These are phyloP conservation scores for Astrothelium subdiscretum DNA, from an alignment of 495 filamentous ascomycete species.

Conservation along the genomic window DNA sequence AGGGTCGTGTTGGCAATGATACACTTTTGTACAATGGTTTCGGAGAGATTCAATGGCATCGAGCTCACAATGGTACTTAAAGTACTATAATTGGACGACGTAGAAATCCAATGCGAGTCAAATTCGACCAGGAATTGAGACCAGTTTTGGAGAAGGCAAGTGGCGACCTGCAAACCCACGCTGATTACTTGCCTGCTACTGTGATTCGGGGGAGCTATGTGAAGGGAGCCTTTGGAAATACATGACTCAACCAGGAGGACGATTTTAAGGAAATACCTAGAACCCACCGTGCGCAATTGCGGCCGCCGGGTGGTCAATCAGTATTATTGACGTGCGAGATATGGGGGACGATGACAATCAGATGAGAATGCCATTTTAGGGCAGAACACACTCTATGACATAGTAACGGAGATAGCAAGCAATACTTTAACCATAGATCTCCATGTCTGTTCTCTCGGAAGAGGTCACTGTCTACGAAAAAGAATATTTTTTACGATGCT, in stretches of 20 bases:
- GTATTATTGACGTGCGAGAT: too few species aligned
- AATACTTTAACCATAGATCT: too few species aligned
- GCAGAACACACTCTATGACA: too few species aligned
- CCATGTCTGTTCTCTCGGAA: too few species aligned
- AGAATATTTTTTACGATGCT: too few species aligned
- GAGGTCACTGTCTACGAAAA: too few species aligned
- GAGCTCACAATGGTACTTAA: constrained; percentile 33
- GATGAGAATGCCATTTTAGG: too few species aligned
- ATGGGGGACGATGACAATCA: too few species aligned
- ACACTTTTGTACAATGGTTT: constrained; percentile 6
- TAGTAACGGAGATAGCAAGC: too few species aligned
- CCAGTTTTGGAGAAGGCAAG: constrained; percentile 11
- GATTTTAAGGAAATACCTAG: background rate
- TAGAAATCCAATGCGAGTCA: constrained; percentile 38
- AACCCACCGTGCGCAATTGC: background rate
- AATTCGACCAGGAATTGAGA: constrained; percentile 37
- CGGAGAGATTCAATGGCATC: constrained; percentile 9
- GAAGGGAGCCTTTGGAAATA: constrained; percentile 15
- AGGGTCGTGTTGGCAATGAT: constrained; percentile 46
- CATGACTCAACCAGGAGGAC: constrained; percentile 16
- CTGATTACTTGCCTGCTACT: constrained; percentile 4
- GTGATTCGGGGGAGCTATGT: constrained; percentile 14
- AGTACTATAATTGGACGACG: background rate
- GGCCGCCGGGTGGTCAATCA: background rate
- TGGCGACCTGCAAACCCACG: constrained; percentile 7